Evolutionary conservation across 805 yeast species (phyloP), one percentile per base, ranked within the genome.

Genomic region (Lipomyces yamadae): DNA sequence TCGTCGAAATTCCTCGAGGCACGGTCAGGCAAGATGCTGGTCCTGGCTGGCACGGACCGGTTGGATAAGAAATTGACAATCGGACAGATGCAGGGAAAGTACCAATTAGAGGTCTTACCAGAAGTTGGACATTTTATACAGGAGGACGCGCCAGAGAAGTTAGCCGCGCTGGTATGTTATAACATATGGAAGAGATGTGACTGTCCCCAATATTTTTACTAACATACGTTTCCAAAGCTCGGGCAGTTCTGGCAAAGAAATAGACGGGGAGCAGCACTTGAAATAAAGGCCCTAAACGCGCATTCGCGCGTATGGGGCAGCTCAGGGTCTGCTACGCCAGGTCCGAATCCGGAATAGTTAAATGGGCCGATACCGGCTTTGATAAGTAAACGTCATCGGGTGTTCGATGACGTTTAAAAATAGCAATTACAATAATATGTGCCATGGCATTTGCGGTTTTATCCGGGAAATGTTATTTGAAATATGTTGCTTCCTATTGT

Each of bases 51-150:
- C 2, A 89, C 93, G 61, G 98, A 95, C 71, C 86, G 90, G 29
- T 81, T 96, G 37, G 99, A 95, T 78, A 92, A 89, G 70, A 85
- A 85, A 50, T 81, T 95, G 58, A 92, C 93, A 77, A 87, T 95
- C 61, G 99, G 98, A 0, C 99, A 96, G 78, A 95, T 95, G 99
- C 98, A 93, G 78, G 99, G 99, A 1, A 81, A 80, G 76, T 95
- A 89, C 77, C 99, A 96, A 78, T 82, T 95, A 53, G 87, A 91
- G 13, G 95, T 92, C 3, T 88, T 92, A 76, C 86, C 83, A 69
- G 89, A 88, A 63, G 81, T 92, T 1, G 98, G 98, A 1, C 99
- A 95, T 78, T 95, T 93, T 72, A 80, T 96, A n/a, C 99, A 95
- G 58, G 99, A 95, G 75, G 99, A 95, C 76, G 82, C 84, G 5